Evolutionary conservation across 805 yeast species (phyloP), one percentile per base, ranked within the genome.

Genomic region (Barnettozyma sucrosica): DNA sequence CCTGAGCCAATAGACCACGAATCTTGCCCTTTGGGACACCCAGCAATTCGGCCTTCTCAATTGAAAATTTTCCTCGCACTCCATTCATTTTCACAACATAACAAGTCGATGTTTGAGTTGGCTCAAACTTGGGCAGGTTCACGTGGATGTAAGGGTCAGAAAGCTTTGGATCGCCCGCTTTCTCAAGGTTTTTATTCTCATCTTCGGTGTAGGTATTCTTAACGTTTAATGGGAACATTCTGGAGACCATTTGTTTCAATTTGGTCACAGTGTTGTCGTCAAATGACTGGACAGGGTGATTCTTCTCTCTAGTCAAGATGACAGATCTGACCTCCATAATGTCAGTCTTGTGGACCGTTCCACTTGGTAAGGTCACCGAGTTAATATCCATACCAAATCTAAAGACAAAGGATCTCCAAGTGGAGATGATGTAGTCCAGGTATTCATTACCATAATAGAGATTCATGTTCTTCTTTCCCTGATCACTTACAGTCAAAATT

Each of bases 351-450:
- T 54, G 66, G 0, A 52, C 40, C 16, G 53, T 51, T 6, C 54
- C 55, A 43, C 64, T 48, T 13, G 47, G 46, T 30, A 66, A 34
- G 3, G 62, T 51, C 16, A 51, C 56, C 2, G 70, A 57, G 4
- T 65, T 65, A 46, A 86, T 61, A 32, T 75, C 71, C 43, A 85
- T 74, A 1, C 89, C 89, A 56, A 82, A 77, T 52, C 97, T 76
- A 62, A 87, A 88, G 13, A 89, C 88, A 67, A 92, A 90, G 54
- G 80, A 80, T 53, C 96, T 74, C 96, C 97, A 89, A 0, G 92
- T 79, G 1, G 90, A 76, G 3, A 87, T 76, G 41, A 85, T 70
- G 60, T 79, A 83, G 47, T 75, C 70, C 19, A 77, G 47, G 25
- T 79, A 59, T 2, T 68, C 61, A 40, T 66, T 69, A n/a, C 82